phyloP scores from a whole-genome alignment of 352 stramenopile genomes.

The Phytophthora uliginosa region DNA sequence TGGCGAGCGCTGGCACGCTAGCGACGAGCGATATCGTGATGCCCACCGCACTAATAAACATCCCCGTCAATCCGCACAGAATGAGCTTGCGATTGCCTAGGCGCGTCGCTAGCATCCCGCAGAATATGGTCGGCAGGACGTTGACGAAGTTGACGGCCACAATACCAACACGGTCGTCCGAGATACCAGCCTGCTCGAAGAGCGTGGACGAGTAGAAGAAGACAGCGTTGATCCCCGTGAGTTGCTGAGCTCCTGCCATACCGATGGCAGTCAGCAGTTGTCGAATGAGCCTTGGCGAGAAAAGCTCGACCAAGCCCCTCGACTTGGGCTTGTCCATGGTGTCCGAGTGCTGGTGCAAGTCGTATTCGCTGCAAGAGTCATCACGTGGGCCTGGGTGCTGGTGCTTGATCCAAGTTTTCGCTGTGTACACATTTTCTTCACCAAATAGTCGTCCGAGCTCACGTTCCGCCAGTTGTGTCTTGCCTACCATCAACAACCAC shows the following conservation, averaged over 20 bases:
- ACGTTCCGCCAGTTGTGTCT: conserved; percentile 22
- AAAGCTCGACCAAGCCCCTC: conserved; percentile 15
- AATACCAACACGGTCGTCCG: conserved; percentile 49
- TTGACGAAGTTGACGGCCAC: conserved; percentile 30
- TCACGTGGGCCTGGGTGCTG: neutral
- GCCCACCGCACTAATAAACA: conserved; percentile 44
- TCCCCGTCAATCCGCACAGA: conserved; percentile 30
- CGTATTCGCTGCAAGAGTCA: neutral
- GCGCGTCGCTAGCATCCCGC: conserved; percentile 13
- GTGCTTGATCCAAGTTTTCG: conserved; percentile 17
- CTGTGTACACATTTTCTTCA: conserved; percentile 12
- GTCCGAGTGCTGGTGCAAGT: neutral
- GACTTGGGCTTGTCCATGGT: neutral
- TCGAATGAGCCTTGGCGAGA: conserved; percentile 22
- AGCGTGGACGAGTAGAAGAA: conserved; percentile 53
- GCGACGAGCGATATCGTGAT: conserved; percentile 56
- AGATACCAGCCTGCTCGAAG: conserved; percentile 53
- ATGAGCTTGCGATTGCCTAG: conserved; percentile 39
- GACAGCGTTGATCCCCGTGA: conserved; percentile 21
- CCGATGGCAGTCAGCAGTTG: conserved; percentile 24
- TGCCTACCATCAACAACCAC: conserved; percentile 43
- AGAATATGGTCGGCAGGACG: conserved; percentile 42
- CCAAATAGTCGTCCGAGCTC: conserved; percentile 37
- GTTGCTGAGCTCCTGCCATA: conserved; percentile 16
- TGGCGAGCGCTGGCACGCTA: conserved; percentile 37